Evolutionary conservation across 352 stramenopile genomes (phyloP).

Genomic region (Blastocystis sp.): DNA sequence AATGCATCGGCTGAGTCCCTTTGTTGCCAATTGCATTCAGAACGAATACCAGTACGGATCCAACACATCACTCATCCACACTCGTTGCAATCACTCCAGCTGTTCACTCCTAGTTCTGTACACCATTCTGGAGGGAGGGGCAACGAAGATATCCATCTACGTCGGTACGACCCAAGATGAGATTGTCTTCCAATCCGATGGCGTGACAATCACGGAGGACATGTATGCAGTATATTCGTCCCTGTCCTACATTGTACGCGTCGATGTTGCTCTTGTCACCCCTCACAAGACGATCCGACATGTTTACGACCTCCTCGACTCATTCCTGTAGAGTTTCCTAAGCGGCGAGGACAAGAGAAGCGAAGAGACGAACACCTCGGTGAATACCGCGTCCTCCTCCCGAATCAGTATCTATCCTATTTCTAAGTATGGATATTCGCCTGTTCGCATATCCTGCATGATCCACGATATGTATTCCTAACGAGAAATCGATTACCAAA

Average conservation of each 20-base stretch:
- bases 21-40: not conserved
- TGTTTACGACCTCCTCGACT: not conserved
- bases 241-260: not conserved
- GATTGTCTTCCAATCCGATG: not conserved
- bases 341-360: not conserved
- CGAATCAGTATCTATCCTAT: not conserved
- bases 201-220: not conserved
- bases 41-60: constrained; percentile 12
- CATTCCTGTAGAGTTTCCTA: not conserved
- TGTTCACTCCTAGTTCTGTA: not conserved
- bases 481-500: not conserved
- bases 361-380: not conserved
- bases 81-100: not conserved
- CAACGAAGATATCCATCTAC: not conserved
- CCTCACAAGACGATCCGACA: not conserved
- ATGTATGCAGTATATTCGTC: not conserved
- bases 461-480: not conserved
- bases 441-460: constrained; percentile 12
- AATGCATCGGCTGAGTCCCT: not conserved
- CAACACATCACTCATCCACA: constrained; percentile 9
- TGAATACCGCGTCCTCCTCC: not conserved
- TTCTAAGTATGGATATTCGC: not conserved
- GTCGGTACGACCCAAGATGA: constrained; percentile 13
- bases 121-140: not conserved
- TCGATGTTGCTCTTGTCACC: not conserved